Conservation (phyloP, 2,329 filamentous ascomycete genomes). For the Huntiella decipiens region DNA sequence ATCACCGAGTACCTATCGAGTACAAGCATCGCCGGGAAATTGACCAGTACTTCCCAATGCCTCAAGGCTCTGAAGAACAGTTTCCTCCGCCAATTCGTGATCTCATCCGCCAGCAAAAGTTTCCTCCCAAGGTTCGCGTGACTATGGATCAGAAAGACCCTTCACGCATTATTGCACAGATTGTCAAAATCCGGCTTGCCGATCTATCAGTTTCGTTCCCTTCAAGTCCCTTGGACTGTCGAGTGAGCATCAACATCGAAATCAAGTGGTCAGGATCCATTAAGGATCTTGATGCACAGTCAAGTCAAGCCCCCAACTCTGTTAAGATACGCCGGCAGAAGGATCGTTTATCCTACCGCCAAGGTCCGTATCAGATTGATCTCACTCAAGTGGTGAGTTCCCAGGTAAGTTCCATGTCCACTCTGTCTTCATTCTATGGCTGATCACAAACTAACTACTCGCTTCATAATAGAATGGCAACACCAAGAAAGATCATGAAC, state of each 20-base stretch:
- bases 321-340: slow-evolving; percentile 41
- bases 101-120: slow-evolving; percentile 13
- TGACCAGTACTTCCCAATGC: slow-evolving; percentile 69
- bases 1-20: slow-evolving; percentile 41
- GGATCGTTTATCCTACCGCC: slow-evolving; percentile 78
- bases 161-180: slow-evolving; percentile 52
- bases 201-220: slow-evolving; percentile 82
- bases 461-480: slow-evolving; percentile 1
- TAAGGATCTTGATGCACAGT: slow-evolving; percentile 30
- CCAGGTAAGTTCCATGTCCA: slow-evolving; percentile 17
- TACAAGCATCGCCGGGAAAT: slow-evolving; percentile 71
- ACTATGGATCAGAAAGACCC: slow-evolving; percentile 48
- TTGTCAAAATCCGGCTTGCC: slow-evolving; percentile 75
- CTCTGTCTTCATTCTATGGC: neutral
- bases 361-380: slow-evolving; percentile 76
- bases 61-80: slow-evolving; percentile 31
- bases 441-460: neutral
- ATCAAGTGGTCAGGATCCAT: slow-evolving; percentile 62
- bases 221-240: slow-evolving; percentile 61
- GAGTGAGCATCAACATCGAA: slow-evolving; percentile 88
- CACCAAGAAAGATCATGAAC: slow-evolving; percentile 51
- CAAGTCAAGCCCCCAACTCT: slow-evolving; percentile 17
- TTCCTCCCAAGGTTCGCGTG: slow-evolving; percentile 47
- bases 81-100: neutral
- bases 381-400: slow-evolving; percentile 65